phyloP scores from a whole-genome alignment of 306 rosid species.

The Adenanthera pavonina region DNA sequence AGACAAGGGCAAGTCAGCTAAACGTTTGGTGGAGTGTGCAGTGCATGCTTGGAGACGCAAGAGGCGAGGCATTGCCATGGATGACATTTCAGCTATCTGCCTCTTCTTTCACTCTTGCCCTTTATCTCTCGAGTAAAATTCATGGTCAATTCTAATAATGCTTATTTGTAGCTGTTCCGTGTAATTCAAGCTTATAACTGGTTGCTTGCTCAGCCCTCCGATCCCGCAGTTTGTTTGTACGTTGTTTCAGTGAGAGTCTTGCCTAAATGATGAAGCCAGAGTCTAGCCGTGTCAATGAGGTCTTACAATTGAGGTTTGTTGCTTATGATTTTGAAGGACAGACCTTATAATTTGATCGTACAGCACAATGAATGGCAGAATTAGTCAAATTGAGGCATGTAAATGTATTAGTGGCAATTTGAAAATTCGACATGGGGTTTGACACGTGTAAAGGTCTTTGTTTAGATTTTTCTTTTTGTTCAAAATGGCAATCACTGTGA shows the following conservation, averaged over 20 bases:
- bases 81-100: constrained; percentile 93
- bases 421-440: background rate
- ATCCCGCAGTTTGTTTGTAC: too few relatives aligned
- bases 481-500: background rate
- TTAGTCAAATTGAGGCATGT: background rate
- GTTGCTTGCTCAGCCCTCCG: too few relatives aligned
- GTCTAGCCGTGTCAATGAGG: background rate
- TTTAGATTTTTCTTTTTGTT: background rate
- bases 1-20: constrained; percentile 67
- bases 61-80: constrained; percentile 79
- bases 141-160: background rate
- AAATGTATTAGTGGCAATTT: background rate
- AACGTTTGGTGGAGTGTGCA: constrained; percentile 74
- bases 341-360: background rate
- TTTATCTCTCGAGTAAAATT: constrained; percentile 30
- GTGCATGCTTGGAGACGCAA: constrained; percentile 84
- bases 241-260: background rate
- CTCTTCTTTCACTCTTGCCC: constrained; percentile 75
- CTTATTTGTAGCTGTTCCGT: background rate
- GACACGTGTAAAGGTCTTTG: background rate
- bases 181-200: background rate
- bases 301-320: too few relatives aligned
- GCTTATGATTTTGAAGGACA: too few relatives aligned
- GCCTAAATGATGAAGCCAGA: background rate
- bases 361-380: background rate